phyloP scores from a whole-genome alignment of 140 eudicot genomes.

The Ambrosia hybrid region DNA sequence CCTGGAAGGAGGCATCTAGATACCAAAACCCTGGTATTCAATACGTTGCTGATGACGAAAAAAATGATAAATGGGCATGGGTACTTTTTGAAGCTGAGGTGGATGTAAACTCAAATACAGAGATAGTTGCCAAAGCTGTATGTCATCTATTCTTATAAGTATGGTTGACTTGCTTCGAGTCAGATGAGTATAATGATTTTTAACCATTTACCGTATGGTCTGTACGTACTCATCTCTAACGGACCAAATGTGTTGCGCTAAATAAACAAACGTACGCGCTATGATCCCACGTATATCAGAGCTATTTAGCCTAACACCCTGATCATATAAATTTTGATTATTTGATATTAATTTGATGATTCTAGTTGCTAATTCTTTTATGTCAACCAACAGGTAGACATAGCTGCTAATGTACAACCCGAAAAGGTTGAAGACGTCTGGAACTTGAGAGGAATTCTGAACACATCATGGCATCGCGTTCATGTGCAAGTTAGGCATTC shows the following conservation, averaged over 20 bases:
- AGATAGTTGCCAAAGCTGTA: slow-evolving; percentile 94
- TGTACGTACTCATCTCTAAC: neutral
- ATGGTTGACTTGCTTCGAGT: neutral
- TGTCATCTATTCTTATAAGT: slow-evolving; percentile 14
- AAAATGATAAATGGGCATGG: slow-evolving; percentile 97
- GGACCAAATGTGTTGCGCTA: neutral
- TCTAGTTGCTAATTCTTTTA: neutral
- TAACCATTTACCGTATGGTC: too few relatives aligned
- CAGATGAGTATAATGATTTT: too few relatives aligned
- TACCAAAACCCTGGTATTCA: slow-evolving; percentile 67
- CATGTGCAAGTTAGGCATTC: slow-evolving; percentile 78
- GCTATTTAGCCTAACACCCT: too few relatives aligned
- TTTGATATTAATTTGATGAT: too few relatives aligned
- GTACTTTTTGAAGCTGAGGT: slow-evolving; percentile 77
- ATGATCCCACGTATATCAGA: too few relatives aligned
- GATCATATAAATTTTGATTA: too few relatives aligned
- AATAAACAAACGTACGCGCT: too few relatives aligned
- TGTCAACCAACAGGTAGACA: slow-evolving; percentile 58
- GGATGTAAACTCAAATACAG: slow-evolving; percentile 52
- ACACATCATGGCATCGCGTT: slow-evolving; percentile 96
- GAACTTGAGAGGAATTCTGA: slow-evolving; percentile 90
- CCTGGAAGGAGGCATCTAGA: slow-evolving; percentile 87
- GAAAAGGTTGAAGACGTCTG: slow-evolving; percentile 71
- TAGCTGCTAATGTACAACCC: slow-evolving; percentile 87
- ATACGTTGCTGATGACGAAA: slow-evolving; percentile 65